Percentiles rank a stretch among this genome's conserved stretches.
These are phyloP conservation scores for Aspergillus piperis DNA, from an alignment of 2,329 filamentous ascomycete species.

Conservation along the genomic window DNA sequence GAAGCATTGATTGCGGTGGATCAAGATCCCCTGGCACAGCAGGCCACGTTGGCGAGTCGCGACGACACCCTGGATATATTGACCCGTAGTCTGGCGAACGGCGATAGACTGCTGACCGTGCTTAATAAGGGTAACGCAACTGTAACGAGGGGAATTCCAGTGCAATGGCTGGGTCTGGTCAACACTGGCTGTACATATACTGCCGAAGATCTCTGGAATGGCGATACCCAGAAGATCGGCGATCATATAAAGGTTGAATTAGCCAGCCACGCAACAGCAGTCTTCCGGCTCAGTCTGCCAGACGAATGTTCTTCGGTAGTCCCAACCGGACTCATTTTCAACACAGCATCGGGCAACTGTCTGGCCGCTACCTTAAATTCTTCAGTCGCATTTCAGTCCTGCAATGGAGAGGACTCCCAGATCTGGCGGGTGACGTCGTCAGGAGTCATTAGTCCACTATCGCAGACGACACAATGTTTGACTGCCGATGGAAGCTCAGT, in stretches of 20 bases:
- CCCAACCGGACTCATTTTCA: constrained; percentile 54
- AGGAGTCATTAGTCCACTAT: constrained; percentile 43
- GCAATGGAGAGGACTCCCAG: constrained; percentile 44
- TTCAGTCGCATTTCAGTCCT: constrained; percentile 38
- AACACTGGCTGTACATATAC: constrained; percentile 27
- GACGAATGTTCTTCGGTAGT: constrained; percentile 28
- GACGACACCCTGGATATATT: constrained; percentile 49
- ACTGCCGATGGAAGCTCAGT: constrained; percentile 22
- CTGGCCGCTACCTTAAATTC: constrained; percentile 37
- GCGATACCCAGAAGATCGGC: constrained; percentile 26
- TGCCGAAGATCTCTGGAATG: constrained; percentile 50
- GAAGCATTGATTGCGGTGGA: constrained; percentile 46
- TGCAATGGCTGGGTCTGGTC: constrained; percentile 42
- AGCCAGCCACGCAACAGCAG: constrained; percentile 43
- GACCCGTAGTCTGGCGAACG: constrained; percentile 50
- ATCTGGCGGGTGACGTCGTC: constrained; percentile 43
- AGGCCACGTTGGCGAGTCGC: constrained; percentile 52
- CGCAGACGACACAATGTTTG: constrained; percentile 37
- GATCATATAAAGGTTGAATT: constrained; percentile 33
- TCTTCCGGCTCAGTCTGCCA: constrained; percentile 46
- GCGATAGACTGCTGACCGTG: constrained; percentile 51
- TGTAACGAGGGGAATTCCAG: constrained; percentile 33
- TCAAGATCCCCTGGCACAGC: constrained; percentile 47
- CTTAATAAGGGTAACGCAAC: constrained; percentile 45
- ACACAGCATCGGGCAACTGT: constrained; percentile 49